Percentiles rank a stretch among this genome's conserved stretches.
Conservation (phyloP, 176 grass and related monocot genomes). For the Musa troglodytarum region DNA sequence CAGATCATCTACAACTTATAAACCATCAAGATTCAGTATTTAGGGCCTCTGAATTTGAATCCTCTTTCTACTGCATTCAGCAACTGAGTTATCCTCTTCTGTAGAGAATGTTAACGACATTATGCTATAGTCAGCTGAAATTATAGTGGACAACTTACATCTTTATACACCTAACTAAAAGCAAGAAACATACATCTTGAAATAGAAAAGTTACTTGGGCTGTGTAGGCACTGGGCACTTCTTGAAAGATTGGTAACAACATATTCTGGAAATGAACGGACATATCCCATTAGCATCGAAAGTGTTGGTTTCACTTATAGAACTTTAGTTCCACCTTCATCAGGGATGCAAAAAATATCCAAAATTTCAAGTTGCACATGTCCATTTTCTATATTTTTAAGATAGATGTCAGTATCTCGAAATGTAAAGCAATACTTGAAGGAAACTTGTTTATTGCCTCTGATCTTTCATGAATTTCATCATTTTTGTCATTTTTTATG, state of each 20-base stretch:
- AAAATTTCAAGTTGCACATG: conserved; percentile 1
- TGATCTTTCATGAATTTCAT: conserved; percentile 82
- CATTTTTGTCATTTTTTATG: conserved; percentile 54
- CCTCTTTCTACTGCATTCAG: conserved; percentile 80
- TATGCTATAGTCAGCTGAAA: conserved; percentile 68
- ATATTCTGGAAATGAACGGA: conserved; percentile 60
- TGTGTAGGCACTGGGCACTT: conserved; percentile 65
- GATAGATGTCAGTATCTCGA: conserved; percentile 81
- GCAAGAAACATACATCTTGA: conserved; percentile 38
- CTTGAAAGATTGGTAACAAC: conserved; percentile 74
- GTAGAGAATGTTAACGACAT: conserved; percentile 73
- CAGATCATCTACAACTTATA: conserved; percentile 77
- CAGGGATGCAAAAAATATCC: conserved; percentile 79
- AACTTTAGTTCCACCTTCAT: conserved; percentile 71
- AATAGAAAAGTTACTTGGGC: conserved; percentile 48
- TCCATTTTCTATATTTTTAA: conserved; percentile 66
- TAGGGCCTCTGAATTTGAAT: conserved; percentile 74
- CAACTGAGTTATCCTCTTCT: conserved; percentile 67
- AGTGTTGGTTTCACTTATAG: conserved; percentile 55
- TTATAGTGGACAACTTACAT: conserved; percentile 54
- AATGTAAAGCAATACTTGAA: conserved; percentile 74
- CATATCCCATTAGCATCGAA: conserved; percentile 35
- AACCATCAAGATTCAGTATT: conserved; percentile 61
- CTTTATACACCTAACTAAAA: conserved; percentile 48
- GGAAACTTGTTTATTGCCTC: conserved; percentile 68